A percentile compares a stretch with the other conserved stretches of the same genome.
Evolutionary conservation across 2,329 filamentous ascomycete genomes (phyloP).

Genomic region (Neonectria faginata): DNA sequence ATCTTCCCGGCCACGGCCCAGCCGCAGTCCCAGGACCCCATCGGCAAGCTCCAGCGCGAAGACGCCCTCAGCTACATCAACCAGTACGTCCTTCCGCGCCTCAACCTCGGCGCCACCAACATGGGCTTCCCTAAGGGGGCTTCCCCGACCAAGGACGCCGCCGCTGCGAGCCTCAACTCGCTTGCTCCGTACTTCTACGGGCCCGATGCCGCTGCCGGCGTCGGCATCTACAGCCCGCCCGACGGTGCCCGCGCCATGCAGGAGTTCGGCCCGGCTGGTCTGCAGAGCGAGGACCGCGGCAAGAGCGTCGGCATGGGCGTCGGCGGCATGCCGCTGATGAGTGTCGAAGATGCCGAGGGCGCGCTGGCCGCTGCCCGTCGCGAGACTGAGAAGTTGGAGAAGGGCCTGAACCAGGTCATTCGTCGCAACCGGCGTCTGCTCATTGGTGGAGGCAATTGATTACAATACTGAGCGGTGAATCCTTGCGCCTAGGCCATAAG

Average conservation of each 20-base stretch:
- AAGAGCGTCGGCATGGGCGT: conserved; percentile 48
- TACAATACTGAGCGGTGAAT: background rate
- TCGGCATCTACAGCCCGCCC: conserved; percentile 56
- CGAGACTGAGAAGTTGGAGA: conserved; percentile 73
- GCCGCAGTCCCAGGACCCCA: conserved; percentile 65
- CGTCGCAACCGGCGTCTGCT: conserved; percentile 70
- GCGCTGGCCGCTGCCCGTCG: conserved; percentile 64
- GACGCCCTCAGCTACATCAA: conserved; percentile 77
- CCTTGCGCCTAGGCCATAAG: background rate
- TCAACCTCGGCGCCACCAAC: conserved; percentile 65
- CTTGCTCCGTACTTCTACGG: conserved; percentile 69
- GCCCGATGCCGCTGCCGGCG: conserved; percentile 57
- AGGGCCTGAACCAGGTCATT: conserved; percentile 68
- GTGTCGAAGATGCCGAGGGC: conserved; percentile 71
- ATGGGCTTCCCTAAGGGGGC: conserved; percentile 55
- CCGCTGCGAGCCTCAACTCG: conserved; percentile 64
- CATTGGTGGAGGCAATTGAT: conserved; percentile 50
- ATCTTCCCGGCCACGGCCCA: conserved; percentile 67
- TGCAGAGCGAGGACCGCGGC: conserved; percentile 46
- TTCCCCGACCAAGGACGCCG: conserved; percentile 56
- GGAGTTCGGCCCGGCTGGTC: conserved; percentile 49
- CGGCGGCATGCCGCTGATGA: conserved; percentile 66
- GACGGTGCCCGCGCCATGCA: conserved; percentile 52
- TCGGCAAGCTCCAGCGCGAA: conserved; percentile 74
- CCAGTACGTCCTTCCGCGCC: conserved; percentile 72